Evolutionary conservation across 768 basidiomycete species (phyloP), one percentile per base, ranked within the genome.

Genomic region (Auriscalpium orientale): DNA sequence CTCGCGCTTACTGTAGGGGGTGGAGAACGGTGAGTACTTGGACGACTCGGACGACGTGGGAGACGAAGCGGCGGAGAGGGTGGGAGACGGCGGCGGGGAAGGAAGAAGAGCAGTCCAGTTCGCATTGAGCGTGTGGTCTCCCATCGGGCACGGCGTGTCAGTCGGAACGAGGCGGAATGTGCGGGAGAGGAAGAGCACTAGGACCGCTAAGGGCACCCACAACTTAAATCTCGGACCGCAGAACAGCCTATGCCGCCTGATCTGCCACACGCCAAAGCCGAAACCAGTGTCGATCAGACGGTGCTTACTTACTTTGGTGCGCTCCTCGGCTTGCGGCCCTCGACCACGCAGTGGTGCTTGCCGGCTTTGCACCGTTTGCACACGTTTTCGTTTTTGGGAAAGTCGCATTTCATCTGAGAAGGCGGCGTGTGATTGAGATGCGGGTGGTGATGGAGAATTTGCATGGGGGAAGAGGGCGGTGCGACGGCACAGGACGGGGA

Each of bases 341-440:
- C 89, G 40, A 91, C 89, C 61, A 91, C 83, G 67, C 90, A 92
- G 45, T 82, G 76, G 70, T 90, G 87, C 1, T 86, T 84, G 51
- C 83, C 80, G 28, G 77, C 63, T 62, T 80, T 84, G 70, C 90
- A 92, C 49, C 90, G 80, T 65, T 79, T 84, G 72, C 90, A 92
- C n/a, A 85, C 83, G 64, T 81, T 83, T 53, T 86, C 82, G 57
- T 81, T 75, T 60, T 74, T 76, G 40, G 85, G 85, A 66, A 91
- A 91, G 62, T 84, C 85, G 71, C 90, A 92, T 76, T 86, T 91
- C 90, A 92, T 92, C 87, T 91, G 59, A 56, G 47, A 48, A 50
- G 18, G 46, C 49, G 49, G 54, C 51, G 37, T 50, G 34, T 4
- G 46, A 22, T 38, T 20, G 33, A 34, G 37, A 33, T 20, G 38